phyloP scores from a whole-genome alignment of 345 rosid species.

The Eucalyptus pumila region DNA sequence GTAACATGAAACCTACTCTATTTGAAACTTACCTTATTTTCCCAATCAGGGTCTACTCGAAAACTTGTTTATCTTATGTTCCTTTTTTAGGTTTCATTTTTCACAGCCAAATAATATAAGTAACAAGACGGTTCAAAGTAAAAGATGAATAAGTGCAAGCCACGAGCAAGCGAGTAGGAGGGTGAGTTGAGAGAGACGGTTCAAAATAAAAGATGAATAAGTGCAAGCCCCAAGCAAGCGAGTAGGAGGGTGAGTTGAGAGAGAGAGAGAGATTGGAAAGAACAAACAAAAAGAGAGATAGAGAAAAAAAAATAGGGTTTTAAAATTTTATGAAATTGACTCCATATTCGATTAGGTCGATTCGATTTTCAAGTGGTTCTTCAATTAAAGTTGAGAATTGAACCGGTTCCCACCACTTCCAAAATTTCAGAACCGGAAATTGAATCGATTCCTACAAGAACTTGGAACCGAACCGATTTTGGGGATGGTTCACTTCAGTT shows the following conservation, averaged over 20 bases:
- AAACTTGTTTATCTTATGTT: neutral
- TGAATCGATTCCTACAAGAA: neutral
- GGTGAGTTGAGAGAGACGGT: too few species aligned
- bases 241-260: neutral
- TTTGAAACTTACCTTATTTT: neutral
- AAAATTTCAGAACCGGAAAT: neutral
- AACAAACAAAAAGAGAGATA: neutral
- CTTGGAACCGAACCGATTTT: too few species aligned
- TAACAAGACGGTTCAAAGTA: neutral
- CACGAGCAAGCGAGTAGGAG: neutral
- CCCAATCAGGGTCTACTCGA: neutral
- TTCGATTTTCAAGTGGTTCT: neutral
- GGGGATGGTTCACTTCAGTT: too few species aligned
- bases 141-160: neutral
- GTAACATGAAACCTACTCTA: neutral
- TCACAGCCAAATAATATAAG: too few species aligned
- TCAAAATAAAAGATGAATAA: too few species aligned
- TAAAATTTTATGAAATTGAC: too few species aligned
- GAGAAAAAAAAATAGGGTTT: too few species aligned
- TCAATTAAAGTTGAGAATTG: too few species aligned
- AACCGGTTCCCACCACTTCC: neutral
- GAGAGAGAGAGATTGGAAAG: neutral
- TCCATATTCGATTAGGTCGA: neutral
- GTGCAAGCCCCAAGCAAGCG: neutral
- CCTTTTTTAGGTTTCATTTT: neutral